These are phyloP conservation scores for Globisporangium parvum DNA, from an alignment of 352 stramenopile genomes.

Conservation along the genomic window DNA sequence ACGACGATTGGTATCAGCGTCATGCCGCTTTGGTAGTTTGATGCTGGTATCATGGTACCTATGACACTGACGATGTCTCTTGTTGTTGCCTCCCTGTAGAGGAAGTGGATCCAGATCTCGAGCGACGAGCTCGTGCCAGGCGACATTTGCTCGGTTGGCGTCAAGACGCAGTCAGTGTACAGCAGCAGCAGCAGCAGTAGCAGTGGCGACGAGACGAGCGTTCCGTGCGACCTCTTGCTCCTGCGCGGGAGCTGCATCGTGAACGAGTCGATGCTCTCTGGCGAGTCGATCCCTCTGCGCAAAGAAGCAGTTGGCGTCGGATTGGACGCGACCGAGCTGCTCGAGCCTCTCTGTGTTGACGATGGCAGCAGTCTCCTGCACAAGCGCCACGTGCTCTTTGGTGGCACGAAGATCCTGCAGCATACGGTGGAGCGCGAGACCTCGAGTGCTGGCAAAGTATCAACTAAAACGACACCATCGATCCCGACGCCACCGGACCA, in stretches of 20 bases:
- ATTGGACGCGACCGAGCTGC: constrained; percentile 12
- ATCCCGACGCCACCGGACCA: constrained; percentile 60
- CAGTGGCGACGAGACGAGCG: constrained; percentile 9
- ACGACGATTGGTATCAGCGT: too few relatives aligned
- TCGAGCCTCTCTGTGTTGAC: constrained; percentile 19
- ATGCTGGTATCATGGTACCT: not conserved
- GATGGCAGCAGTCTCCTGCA: constrained; percentile 25
- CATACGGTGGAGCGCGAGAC: constrained; percentile 15
- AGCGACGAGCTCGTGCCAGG: constrained; percentile 75
- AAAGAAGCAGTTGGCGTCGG: constrained; percentile 67
- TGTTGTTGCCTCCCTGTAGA: constrained; percentile 14
- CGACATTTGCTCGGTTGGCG: constrained; percentile 79
- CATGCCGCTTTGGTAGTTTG: too few relatives aligned
- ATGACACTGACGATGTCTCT: not conserved
- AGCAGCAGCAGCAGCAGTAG: constrained; percentile 6
- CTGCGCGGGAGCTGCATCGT: constrained; percentile 89
- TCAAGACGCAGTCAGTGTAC: constrained; percentile 15
- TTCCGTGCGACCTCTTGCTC: constrained; percentile 91
- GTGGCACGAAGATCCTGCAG: constrained; percentile 55
- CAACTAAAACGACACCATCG: constrained; percentile 2
- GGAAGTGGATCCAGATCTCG: constrained; percentile 52
- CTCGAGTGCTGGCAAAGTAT: not conserved
- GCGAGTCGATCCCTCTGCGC: constrained; percentile 91
- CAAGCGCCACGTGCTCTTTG: constrained; percentile 74
- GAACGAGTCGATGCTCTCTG: constrained; percentile 96